Evolutionary conservation across 768 basidiomycete species (phyloP).

Genomic region (Suillus plorans): DNA sequence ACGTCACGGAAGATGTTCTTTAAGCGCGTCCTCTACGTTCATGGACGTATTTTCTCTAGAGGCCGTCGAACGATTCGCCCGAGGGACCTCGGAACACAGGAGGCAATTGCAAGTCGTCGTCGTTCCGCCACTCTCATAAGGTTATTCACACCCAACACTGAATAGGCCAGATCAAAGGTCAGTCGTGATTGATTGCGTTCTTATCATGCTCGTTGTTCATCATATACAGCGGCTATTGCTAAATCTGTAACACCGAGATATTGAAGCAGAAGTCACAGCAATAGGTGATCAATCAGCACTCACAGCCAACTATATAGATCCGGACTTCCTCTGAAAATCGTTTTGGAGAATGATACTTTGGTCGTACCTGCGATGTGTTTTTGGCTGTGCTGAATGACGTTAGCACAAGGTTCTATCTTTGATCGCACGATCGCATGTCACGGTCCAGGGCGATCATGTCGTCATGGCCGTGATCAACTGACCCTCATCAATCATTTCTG

Average conservation of each 20-base stretch:
- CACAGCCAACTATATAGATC: neutral
- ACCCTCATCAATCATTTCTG: too few species aligned
- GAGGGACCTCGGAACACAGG: neutral
- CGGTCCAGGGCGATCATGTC: too few species aligned
- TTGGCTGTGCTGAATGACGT: neutral
- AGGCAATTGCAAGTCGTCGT: neutral
- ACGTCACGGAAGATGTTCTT: too few species aligned
- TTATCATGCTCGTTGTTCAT: neutral
- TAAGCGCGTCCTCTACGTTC: neutral
- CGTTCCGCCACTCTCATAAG: neutral
- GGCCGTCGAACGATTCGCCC: neutral
- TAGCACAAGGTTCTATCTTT: too few species aligned
- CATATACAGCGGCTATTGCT: neutral
- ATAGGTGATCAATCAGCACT: neutral
- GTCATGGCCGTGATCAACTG: too few species aligned
- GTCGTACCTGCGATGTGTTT: neutral
- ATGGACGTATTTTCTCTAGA: neutral
- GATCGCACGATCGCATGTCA: too few species aligned
- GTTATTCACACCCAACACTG: neutral
- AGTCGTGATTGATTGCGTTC: too few species aligned
- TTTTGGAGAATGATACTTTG: neutral
- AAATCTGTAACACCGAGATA: neutral
- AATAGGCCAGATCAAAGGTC: neutral
- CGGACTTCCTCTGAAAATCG: neutral
- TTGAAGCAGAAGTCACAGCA: neutral